phyloP scores from a whole-genome alignment of 495 filamentous ascomycete species.

The Aspergillus saccharolyticus region DNA sequence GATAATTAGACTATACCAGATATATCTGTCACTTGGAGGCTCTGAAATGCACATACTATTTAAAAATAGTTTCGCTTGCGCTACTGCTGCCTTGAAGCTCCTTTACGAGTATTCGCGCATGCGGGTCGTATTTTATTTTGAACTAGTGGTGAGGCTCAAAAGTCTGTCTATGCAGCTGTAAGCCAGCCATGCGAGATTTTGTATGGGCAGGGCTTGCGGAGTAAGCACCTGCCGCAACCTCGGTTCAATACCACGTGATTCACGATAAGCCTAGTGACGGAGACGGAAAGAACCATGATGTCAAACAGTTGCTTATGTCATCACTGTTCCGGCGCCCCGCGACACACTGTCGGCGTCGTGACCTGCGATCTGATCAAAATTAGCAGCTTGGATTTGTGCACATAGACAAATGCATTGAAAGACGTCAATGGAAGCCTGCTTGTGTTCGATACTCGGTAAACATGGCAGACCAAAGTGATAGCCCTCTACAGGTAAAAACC shows the following conservation, averaged over 20 bases:
- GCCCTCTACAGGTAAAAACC: not conserved
- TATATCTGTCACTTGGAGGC: not conserved
- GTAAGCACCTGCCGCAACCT: too few species aligned
- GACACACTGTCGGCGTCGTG: not conserved
- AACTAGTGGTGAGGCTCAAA: too few species aligned
- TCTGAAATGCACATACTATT: not conserved
- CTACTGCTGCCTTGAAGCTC: not conserved
- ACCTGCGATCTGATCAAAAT: not conserved
- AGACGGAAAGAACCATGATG: not conserved
- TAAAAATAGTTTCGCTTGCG: not conserved
- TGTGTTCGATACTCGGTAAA: not conserved
- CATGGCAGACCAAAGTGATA: not conserved
- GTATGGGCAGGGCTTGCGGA: too few species aligned
- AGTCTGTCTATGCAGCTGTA: too few species aligned
- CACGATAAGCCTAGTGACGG: not conserved
- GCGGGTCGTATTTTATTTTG: too few species aligned
- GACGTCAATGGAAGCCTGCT: not conserved
- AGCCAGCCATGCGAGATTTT: too few species aligned
- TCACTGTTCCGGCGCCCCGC: not conserved
- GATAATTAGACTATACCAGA: constrained; percentile 5
- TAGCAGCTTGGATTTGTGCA: not conserved
- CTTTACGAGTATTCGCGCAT: not conserved
- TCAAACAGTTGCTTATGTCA: not conserved
- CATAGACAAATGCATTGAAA: not conserved
- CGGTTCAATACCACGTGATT: not conserved